Evolutionary conservation across 768 basidiomycete species (phyloP).

Genomic region (Rickenella mellea): DNA sequence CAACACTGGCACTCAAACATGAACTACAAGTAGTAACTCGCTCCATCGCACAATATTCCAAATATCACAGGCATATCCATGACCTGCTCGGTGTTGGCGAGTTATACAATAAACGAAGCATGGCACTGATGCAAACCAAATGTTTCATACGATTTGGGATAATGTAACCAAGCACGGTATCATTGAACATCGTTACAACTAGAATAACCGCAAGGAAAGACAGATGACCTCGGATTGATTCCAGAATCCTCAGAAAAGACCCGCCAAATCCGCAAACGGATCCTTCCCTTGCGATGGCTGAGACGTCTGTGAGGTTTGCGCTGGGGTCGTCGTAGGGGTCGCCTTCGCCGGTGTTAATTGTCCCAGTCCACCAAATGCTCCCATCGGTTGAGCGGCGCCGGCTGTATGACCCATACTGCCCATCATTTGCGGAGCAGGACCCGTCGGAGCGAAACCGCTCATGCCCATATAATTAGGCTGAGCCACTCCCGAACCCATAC

Average conservation of each 20-base stretch:
- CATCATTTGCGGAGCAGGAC: not conserved
- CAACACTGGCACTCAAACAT: no score
- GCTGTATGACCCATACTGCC: conserved; percentile 5
- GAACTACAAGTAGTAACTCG: no score
- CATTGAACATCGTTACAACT: no score
- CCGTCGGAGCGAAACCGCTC: not conserved
- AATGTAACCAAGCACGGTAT: no score
- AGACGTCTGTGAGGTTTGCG: conserved; percentile 11
- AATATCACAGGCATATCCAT: no score
- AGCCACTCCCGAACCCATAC: conserved; percentile 6
- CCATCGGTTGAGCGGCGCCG: conserved; percentile 11
- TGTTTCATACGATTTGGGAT: no score
- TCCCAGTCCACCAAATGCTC: conserved; percentile 7
- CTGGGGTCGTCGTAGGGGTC: conserved; percentile 14
- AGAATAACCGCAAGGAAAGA: no score
- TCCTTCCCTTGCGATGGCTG: conserved; percentile 47
- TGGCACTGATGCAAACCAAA: no score
- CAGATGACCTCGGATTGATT: no score
- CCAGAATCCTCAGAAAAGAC: conserved; percentile 62
- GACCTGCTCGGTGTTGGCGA: no score
- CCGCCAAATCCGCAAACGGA: conserved; percentile 77
- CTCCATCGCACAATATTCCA: no score
- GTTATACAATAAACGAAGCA: no score
- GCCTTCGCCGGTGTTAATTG: conserved; percentile 9
- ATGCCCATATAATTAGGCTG: conserved; percentile 17